Conservation (phyloP, 169 alveolate species). For the Miamiensis avidus region DNA sequence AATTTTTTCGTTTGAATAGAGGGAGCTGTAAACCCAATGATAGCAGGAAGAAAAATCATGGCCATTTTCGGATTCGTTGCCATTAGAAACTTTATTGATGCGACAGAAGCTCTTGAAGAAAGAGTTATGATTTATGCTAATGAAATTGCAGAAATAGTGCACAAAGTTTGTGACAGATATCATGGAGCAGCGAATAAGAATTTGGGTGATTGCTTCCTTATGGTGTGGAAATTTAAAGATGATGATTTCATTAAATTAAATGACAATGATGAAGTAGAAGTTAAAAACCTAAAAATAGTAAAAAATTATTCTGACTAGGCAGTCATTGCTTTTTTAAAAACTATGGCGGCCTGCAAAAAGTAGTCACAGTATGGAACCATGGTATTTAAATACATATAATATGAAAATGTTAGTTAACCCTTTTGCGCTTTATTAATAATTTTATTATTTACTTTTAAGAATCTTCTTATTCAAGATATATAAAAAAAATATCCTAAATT, state of each 20-base stretch:
- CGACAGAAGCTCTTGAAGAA: conserved; percentile 82
- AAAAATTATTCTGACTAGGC: conserved; percentile 6
- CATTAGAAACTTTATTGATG: conserved; percentile 79
- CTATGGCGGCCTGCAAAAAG: background rate
- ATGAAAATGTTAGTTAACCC: too few species aligned
- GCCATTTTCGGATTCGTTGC: conserved; percentile 87
- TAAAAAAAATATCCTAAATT: background rate
- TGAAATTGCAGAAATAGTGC: conserved; percentile 94
- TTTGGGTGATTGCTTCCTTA: conserved; percentile 95
- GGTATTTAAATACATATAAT: background rate
- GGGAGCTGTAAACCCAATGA: conserved; percentile 84
- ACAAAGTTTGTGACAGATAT: conserved; percentile 89
- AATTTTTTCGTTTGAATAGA: too few species aligned
- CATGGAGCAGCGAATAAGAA: conserved; percentile 97
- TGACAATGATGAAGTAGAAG: background rate
- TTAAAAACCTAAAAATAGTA: background rate
- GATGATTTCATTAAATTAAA: conserved; percentile 6
- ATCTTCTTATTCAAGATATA: background rate
- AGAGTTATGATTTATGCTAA: conserved; percentile 91
- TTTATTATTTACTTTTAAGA: too few species aligned
- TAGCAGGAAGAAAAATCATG: conserved; percentile 79
- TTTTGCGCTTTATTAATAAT: too few species aligned
- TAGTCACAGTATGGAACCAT: background rate
- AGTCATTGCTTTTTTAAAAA: conserved; percentile 1
- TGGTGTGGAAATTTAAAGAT: conserved; percentile 87